Conservation (phyloP, 208 protist genomes). For the Borovskyia barvae region DNA sequence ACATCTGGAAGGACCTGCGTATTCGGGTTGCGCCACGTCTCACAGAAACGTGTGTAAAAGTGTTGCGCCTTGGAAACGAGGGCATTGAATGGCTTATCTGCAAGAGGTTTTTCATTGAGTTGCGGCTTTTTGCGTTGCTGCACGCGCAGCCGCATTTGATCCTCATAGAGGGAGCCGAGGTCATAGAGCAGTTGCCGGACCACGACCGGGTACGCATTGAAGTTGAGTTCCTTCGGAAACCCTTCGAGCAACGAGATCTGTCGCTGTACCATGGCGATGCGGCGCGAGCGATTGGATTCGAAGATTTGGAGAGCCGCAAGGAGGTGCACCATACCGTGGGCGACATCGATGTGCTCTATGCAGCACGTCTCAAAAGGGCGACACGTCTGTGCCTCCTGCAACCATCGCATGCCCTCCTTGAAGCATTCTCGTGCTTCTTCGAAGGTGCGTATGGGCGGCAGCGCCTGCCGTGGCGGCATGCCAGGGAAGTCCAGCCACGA, state of each 20-base stretch:
- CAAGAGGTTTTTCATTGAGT: slow-evolving; percentile 57
- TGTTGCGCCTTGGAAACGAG: slow-evolving; percentile 47
- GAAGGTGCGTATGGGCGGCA: slow-evolving; percentile 54
- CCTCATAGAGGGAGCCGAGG: slow-evolving; percentile 69
- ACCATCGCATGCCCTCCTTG: slow-evolving; percentile 57
- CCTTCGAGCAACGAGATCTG: slow-evolving; percentile 56
- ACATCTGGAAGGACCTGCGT: slow-evolving; percentile 45
- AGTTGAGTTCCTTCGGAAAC: slow-evolving; percentile 80
- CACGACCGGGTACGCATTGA: slow-evolving; percentile 83
- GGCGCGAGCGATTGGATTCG: slow-evolving; percentile 51
- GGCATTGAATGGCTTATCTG: slow-evolving; percentile 65
- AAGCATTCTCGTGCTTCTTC: slow-evolving; percentile 76
- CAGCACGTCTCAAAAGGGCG: slow-evolving; percentile 83
- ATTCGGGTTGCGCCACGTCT: slow-evolving; percentile 71
- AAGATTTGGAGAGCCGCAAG: slow-evolving; percentile 62
- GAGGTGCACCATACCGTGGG: slow-evolving; percentile 64
- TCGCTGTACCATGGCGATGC: slow-evolving; percentile 79
- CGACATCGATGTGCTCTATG: slow-evolving; percentile 83
- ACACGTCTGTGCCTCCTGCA: slow-evolving; percentile 71
- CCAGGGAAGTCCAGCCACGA: slow-evolving; percentile 79
- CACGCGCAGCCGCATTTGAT: slow-evolving; percentile 61
- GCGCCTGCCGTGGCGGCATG: slow-evolving; percentile 29
- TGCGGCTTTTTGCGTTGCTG: slow-evolving; percentile 49
- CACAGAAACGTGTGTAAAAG: slow-evolving; percentile 74
- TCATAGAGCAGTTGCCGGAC: slow-evolving; percentile 86